Percentiles rank a stretch among this genome's conserved stretches.
Evolutionary conservation across 306 rosid species (phyloP).

Genomic region (Potentilla sterilis): DNA sequence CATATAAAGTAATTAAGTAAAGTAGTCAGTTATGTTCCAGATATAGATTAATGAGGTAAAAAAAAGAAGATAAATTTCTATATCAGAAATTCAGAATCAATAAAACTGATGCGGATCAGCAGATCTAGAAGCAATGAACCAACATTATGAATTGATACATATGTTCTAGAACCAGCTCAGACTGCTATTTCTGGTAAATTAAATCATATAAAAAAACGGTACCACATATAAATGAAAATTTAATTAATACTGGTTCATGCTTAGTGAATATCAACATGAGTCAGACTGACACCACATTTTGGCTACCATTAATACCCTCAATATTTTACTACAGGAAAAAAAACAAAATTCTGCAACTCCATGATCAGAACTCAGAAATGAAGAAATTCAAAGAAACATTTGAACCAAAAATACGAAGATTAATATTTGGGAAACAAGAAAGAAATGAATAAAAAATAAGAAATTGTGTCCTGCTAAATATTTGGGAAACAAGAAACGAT

Average conservation of each 20-base stretch:
- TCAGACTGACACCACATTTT: neutral
- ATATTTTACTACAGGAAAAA: neutral
- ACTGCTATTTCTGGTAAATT: neutral
- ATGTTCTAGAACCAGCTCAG: neutral
- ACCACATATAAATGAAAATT: neutral
- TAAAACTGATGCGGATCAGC: neutral
- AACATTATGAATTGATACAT: neutral
- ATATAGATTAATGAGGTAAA: neutral
- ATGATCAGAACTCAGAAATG: neutral
- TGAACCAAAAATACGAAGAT: conserved; percentile 4
- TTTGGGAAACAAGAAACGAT: neutral
- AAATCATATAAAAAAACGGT: neutral
- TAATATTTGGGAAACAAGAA: neutral
- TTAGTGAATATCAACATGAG: neutral
- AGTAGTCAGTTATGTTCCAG: neutral
- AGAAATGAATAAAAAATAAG: neutral
- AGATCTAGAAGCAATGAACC: neutral
- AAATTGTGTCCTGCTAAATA: no score
- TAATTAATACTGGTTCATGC: conserved; percentile 1
- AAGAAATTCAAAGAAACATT: conserved; percentile 5
- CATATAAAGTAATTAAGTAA: neutral
- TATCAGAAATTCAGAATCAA: neutral
- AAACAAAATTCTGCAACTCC: neutral
- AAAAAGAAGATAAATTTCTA: neutral
- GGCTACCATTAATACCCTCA: no score